A percentile compares a stretch with the other conserved stretches of the same genome.
phyloP scores from a whole-genome alignment of 106 monocot species.

The Allium sativum region DNA sequence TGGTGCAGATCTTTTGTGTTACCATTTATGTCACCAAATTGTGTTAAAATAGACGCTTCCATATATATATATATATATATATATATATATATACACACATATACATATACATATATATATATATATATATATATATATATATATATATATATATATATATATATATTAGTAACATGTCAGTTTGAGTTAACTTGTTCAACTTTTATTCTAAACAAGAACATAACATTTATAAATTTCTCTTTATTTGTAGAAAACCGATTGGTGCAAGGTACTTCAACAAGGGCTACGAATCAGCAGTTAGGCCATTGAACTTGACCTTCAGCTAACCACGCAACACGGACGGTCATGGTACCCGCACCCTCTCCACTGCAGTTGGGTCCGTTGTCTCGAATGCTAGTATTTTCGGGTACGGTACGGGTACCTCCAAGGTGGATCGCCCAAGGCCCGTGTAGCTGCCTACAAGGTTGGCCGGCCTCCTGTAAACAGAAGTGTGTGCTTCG shows the following conservation, averaged over 20 bases:
- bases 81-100: too few species aligned
- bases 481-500: conserved; percentile 18
- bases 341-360: conserved; percentile 24
- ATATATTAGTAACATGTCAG: too few species aligned
- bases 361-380: conserved; percentile 20
- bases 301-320: conserved; percentile 2
- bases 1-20: too few species aligned
- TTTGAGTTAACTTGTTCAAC: too few species aligned
- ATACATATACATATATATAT: too few species aligned
- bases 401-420: conserved; percentile 32
- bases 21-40: too few species aligned
- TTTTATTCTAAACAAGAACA: too few species aligned
- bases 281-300: conserved; percentile 1
- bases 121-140: too few species aligned
- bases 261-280: conserved; percentile 20
- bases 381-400: conserved; percentile 13
- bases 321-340: conserved; percentile 12
- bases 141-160: too few species aligned
- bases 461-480: conserved; percentile 22
- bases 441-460: conserved; percentile 40
- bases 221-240: too few species aligned
- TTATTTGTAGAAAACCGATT: conserved; percentile 10
- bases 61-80: too few species aligned
- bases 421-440: conserved; percentile 41
- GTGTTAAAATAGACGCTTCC: too few species aligned